Evolutionary conservation across 495 filamentous ascomycete species (phyloP), one percentile per base, ranked within the genome.

Genomic region (Usnea hakonensis): DNA sequence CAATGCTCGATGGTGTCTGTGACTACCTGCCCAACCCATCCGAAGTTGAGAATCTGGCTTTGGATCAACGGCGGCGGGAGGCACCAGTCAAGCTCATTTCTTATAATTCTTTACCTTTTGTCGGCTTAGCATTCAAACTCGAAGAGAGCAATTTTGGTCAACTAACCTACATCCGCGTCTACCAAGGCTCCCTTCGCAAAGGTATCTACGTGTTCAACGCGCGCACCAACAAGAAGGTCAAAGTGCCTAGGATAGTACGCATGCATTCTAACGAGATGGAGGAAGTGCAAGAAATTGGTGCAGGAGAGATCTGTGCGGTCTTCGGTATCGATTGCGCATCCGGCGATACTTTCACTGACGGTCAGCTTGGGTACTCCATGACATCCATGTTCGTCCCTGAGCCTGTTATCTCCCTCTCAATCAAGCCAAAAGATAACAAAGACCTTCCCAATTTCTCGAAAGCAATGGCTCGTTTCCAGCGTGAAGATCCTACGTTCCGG

Each of bases 251-350:
- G 68, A 99, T 99, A 69, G 95, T 99, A 54, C 89, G 95, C 52
- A 99, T 99, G 95, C 95, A 99, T 79, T 96, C 91, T 37, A 96
- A 97, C 71, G 95, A 99, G 72, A 94, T 99, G 95, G 95, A 97
- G 75, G 95, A 99, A 66, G 89, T 95, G 17, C 77, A 71, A 53
- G 92, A 97, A 72, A 87, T 99, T 55, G 89, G 90, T 48, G 91
- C 95, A 43, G 95, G 95, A 70, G 95, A 99, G 72, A 97, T 99
- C 60, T 97, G 95, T 70, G 95, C 95, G 56, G 92, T 99, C 60
- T 99, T 99, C 71, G 95, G 95, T 71, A 87, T 99, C 58, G 95
- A 99, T 63, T 99, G 95, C 75, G 91, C 95, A 26, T 97, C 93
- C 38, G 95, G 95, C 67, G 95, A 99, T 70, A 97, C 92, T 33